phyloP scores from a whole-genome alignment of 2,329 filamentous ascomycete species.

The Aureobasidium sp. region DNA sequence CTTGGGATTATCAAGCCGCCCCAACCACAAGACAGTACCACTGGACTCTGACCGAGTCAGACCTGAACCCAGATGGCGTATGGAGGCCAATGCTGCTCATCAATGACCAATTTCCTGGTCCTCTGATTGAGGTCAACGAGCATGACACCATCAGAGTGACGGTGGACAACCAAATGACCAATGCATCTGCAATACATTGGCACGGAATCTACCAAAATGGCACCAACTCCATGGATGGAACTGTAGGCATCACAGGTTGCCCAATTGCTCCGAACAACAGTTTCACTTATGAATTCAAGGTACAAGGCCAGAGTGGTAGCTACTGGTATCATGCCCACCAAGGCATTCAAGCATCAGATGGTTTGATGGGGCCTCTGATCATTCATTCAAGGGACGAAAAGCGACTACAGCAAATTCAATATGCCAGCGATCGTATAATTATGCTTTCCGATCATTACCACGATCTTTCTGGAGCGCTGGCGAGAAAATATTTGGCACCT shows the following conservation, averaged over 20 bases:
- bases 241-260: conserved; percentile 56
- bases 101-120: conserved; percentile 35
- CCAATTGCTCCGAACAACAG: conserved; percentile 47
- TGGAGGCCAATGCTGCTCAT: conserved; percentile 36
- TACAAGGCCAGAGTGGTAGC: conserved; percentile 36
- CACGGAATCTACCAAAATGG: conserved; percentile 64
- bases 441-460: conserved; percentile 65
- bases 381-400: conserved; percentile 47
- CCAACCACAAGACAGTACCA: conserved; percentile 50
- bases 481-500: conserved; percentile 48
- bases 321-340: conserved; percentile 60
- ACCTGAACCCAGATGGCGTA: conserved; percentile 53
- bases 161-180: conserved; percentile 53
- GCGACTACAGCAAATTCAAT: conserved; percentile 33
- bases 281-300: conserved; percentile 58
- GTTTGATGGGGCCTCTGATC: conserved; percentile 54
- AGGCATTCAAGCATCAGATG: conserved; percentile 52
- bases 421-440: conserved; percentile 51
- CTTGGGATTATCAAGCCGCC: conserved; percentile 49
- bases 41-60: conserved; percentile 54
- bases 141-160: conserved; percentile 62
- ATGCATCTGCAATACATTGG: conserved; percentile 57
- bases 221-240: conserved; percentile 60
- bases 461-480: conserved; percentile 41
- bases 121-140: conserved; percentile 41